phyloP scores from a whole-genome alignment of 768 basidiomycete genomes.

The Lepiota venenata region DNA sequence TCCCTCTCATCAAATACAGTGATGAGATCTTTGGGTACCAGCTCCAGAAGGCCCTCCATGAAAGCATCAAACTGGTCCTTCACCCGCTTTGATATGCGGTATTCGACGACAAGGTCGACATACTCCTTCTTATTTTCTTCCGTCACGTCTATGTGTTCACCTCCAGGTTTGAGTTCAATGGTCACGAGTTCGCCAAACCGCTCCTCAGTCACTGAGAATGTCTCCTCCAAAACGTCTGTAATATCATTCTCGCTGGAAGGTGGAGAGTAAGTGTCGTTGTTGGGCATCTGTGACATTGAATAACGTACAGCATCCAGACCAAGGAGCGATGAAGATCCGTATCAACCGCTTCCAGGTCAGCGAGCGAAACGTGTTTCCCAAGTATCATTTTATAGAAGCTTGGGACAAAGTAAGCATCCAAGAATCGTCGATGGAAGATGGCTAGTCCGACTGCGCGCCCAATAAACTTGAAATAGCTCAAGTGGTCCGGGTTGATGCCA shows the following conservation, averaged over 20 bases:
- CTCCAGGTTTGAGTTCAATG: slow-evolving; percentile 62
- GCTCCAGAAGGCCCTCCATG: slow-evolving; percentile 80
- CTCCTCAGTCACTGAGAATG: slow-evolving; percentile 69
- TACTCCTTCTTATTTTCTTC: slow-evolving; percentile 79
- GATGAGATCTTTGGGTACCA: slow-evolving; percentile 80
- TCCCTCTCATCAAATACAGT: slow-evolving; percentile 92
- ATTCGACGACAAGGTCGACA: slow-evolving; percentile 73
- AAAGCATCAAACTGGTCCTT: slow-evolving; percentile 84
- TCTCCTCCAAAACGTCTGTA: slow-evolving; percentile 70
- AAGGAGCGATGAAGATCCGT: slow-evolving; percentile 67
- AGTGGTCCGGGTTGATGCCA: slow-evolving; percentile 71
- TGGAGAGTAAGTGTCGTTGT: background rate
- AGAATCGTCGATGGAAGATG: slow-evolving; percentile 74
- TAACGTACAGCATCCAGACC: slow-evolving; percentile 68
- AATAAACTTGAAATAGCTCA: slow-evolving; percentile 82
- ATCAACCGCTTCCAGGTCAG: slow-evolving; percentile 69
- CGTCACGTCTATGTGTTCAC: slow-evolving; percentile 59
- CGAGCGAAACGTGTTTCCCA: slow-evolving; percentile 52
- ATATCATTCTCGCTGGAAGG: slow-evolving; percentile 65
- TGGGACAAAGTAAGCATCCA: slow-evolving; percentile 77
- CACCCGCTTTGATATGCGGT: slow-evolving; percentile 79
- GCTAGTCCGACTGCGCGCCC: slow-evolving; percentile 72
- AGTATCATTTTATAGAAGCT: slow-evolving; percentile 82
- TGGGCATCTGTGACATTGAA: background rate
- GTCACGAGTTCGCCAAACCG: slow-evolving; percentile 71